Evolutionary conservation across 371 early-diverging fungal genomes (phyloP).

Genomic region (Lichtheimia ornata): DNA sequence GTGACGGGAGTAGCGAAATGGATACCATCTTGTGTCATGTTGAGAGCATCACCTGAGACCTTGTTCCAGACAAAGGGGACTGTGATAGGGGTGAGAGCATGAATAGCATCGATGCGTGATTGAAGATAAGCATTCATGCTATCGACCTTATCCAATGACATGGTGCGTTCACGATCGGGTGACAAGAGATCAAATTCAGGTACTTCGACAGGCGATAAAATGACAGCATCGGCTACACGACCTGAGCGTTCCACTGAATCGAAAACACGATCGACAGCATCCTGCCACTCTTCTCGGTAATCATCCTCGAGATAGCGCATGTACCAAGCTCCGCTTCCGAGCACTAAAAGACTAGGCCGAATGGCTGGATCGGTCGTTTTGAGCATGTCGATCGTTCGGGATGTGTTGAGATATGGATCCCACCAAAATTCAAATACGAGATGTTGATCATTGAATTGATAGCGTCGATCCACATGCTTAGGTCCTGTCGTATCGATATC

Average conservation of each 20-base stretch:
- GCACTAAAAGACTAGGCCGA: conserved; percentile 49
- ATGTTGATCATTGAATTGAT: conserved; percentile 26
- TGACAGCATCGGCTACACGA: conserved; percentile 34
- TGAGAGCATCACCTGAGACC: conserved; percentile 36
- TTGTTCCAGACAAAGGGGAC: conserved; percentile 57
- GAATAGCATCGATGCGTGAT: conserved; percentile 8
- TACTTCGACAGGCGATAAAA: conserved; percentile 42
- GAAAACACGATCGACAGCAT: conserved; percentile 43
- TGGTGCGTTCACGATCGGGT: conserved; percentile 35
- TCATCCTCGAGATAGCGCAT: conserved; percentile 46
- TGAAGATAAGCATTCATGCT: conserved; percentile 59
- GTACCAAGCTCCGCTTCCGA: conserved; percentile 65
- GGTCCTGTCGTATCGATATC: conserved; percentile 31
- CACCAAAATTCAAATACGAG: conserved; percentile 61
- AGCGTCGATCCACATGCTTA: conserved; percentile 37
- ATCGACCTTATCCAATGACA: conserved; percentile 46
- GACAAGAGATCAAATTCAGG: conserved; percentile 33
- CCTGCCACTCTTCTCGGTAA: conserved; percentile 48
- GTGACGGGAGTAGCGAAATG: conserved; percentile 54
- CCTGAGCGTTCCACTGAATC: conserved; percentile 20
- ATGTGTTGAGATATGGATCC: conserved; percentile 66
- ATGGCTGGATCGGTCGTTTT: conserved; percentile 22
- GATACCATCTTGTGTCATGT: conserved; percentile 62
- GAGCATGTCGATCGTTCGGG: conserved; percentile 35
- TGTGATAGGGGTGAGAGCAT: conserved; percentile 31